Evolutionary conservation across 495 filamentous ascomycete genomes (phyloP).

Genomic region (Xylaria flabelliformis): DNA sequence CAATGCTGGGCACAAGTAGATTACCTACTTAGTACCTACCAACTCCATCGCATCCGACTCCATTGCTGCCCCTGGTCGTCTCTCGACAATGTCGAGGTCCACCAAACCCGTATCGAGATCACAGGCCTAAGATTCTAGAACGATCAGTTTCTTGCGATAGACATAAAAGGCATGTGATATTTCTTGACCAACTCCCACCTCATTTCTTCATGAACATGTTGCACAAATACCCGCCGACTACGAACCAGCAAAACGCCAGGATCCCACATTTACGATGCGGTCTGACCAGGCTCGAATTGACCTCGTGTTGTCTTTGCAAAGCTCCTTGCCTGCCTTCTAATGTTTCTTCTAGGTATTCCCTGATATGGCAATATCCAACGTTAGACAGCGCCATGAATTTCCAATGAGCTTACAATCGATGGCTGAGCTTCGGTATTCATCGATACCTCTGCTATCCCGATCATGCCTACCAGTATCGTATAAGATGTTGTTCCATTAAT

Average conservation of each 20-base stretch:
- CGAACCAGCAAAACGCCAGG: neutral
- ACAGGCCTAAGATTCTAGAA: slow-evolving; percentile 21
- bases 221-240: neutral
- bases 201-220: neutral
- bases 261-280: neutral
- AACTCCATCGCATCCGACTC: slow-evolving; percentile 8
- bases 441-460: neutral
- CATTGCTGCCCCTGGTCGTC: neutral
- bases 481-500: neutral
- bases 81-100: neutral
- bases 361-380: neutral
- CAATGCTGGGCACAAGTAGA: neutral
- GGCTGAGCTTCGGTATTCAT: neutral
- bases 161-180: slow-evolving; percentile 15
- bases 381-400: neutral
- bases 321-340: neutral
- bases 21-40: no score
- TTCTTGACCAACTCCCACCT: neutral
- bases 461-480: neutral
- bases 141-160: neutral
- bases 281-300: neutral
- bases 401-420: neutral
- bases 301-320: neutral
- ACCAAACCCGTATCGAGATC: slow-evolving; percentile 11
- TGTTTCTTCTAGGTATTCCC: neutral